Conservation (phyloP, 371 early-diverging fungal species). For the Syncephalis plumigaleata region DNA sequence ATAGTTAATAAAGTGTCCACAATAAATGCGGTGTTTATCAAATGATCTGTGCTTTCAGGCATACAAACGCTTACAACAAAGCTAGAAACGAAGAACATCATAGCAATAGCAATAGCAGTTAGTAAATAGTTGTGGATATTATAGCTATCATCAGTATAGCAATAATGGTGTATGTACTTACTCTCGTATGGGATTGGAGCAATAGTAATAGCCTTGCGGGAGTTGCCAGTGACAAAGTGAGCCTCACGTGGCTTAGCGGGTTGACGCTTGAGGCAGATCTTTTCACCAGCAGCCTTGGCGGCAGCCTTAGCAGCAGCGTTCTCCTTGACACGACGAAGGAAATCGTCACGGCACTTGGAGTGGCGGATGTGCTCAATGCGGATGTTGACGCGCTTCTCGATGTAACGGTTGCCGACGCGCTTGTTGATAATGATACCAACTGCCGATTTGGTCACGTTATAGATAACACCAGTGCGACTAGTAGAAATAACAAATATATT, state of each 20-base stretch:
- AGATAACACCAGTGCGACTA: constrained; percentile 93
- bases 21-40: not conserved
- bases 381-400: constrained; percentile 97
- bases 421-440: constrained; percentile 98
- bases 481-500: too few species aligned
- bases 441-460: constrained; percentile 97
- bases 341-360: constrained; percentile 98
- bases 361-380: constrained; percentile 99
- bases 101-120: constrained; percentile 1
- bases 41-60: not conserved
- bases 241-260: constrained; percentile 86
- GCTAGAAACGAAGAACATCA: not conserved
- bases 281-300: constrained; percentile 22
- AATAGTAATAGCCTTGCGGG: constrained; percentile 85
- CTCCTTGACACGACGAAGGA: constrained; percentile 92
- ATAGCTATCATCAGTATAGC: too few species aligned
- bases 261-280: constrained; percentile 78
- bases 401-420: constrained; percentile 91
- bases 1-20: too few species aligned
- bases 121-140: too few species aligned
- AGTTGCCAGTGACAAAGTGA: constrained; percentile 71
- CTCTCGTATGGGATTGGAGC: constrained; percentile 89
- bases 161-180: too few species aligned
- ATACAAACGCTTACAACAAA: not conserved
- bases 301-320: constrained; percentile 77